These are phyloP conservation scores for Papiliotrema flavescens DNA, from an alignment of 1,284 basidiomycete genomes.

Conservation along the genomic window DNA sequence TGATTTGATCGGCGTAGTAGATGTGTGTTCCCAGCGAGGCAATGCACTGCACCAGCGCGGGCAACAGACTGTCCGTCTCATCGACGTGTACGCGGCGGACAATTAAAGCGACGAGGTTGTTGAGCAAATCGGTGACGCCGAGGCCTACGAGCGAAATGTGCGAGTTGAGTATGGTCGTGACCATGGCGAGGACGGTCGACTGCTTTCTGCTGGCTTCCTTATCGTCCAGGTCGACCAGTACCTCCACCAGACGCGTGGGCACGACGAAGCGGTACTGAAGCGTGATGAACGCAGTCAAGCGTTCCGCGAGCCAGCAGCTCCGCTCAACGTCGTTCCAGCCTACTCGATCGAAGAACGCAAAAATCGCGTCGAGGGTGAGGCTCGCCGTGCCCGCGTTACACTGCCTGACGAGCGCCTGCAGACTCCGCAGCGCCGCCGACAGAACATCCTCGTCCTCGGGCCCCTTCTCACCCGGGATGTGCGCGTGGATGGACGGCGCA, in stretches of 20 bases:
- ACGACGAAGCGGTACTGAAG: constrained; percentile 90
- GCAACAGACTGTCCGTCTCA: constrained; percentile 65
- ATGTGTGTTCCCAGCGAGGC: constrained; percentile 76
- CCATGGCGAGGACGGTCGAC: constrained; percentile 71
- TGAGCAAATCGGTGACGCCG: constrained; percentile 83
- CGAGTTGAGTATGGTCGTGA: constrained; percentile 74
- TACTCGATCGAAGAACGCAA: constrained; percentile 62
- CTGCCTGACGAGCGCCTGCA: constrained; percentile 71
- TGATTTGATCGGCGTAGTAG: constrained; percentile 95
- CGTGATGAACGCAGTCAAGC: constrained; percentile 75
- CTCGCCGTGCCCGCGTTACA: constrained; percentile 69
- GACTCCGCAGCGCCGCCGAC: constrained; percentile 65
- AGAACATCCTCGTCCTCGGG: constrained; percentile 71
- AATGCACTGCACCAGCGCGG: constrained; percentile 72
- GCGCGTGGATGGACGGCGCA: constrained; percentile 79
- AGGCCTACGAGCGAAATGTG: constrained; percentile 80
- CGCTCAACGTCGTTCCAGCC: constrained; percentile 72
- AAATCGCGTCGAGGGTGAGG: constrained; percentile 65
- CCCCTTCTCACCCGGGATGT: constrained; percentile 81
- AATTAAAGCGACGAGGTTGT: constrained; percentile 69
- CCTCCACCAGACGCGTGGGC: constrained; percentile 79
- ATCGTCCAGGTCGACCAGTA: constrained; percentile 68
- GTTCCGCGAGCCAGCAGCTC: constrained; percentile 77
- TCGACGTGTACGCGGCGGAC: constrained; percentile 66
- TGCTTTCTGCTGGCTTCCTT: constrained; percentile 58